Evolutionary conservation across 2,329 filamentous ascomycete genomes (phyloP), one percentile per base, ranked within the genome.

Genomic region (Blastomyces parvus): DNA sequence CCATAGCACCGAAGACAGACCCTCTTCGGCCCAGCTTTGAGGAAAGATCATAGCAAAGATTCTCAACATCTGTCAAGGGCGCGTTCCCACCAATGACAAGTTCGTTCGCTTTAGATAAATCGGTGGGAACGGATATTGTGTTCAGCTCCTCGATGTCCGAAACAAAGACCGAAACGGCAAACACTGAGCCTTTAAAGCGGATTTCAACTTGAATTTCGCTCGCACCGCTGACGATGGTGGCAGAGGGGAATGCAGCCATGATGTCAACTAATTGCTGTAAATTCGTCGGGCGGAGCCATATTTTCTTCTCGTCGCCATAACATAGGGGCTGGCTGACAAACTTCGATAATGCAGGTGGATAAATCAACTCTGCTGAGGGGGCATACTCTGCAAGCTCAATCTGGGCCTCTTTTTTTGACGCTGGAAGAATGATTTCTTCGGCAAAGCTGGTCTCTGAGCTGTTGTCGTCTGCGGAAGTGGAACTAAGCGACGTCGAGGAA

Each of bases 161-260:
- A 8, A 96, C 88, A 67, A 86, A 96, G 0, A 96, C 88, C 0
- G 90, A 94, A 0, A 89, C 84, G 0, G 88, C 87, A 71, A 94
- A 95, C 68, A 90, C 83, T 76, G 92, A 82, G 0, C 85, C 88
- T 77, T 96, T 96, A 83, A 96, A 96, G 76, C 93, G 94, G 77
- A 91, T 88, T 75, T 96, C 91, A 64, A 96, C 94, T 75, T 96
- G 91, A 0, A 90, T 95, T 74, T 96, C 91, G 3, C 89, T 93
- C 71, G 89, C 93, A 64, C 91, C 91, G 53, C 89, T 90, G 62
- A 96, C 93, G 63, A 96, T 86, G 74, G 95, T 96, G 9, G 91
- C 89, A 13, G 86, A 85, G 0, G 91, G 91, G 67, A 89, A 86
- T 0, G 82, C 85, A 65, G 81, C 86, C 78, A 95, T 94, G 76